A percentile compares a stretch with the other conserved stretches of the same genome.
Conservation (phyloP, 164 flowering plant species). For the Tinospora cordifolia region DNA sequence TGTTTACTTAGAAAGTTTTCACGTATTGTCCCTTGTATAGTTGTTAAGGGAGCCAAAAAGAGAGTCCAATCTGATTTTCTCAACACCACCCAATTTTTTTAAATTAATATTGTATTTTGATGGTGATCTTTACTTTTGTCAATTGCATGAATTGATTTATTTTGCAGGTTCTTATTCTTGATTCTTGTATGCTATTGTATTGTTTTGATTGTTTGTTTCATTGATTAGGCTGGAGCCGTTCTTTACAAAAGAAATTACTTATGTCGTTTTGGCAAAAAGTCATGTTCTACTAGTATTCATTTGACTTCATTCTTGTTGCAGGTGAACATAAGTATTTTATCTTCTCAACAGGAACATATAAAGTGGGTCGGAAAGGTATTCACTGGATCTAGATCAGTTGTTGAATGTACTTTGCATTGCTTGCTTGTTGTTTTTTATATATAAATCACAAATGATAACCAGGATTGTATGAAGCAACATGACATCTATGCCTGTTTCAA, state of each 20-base stretch:
- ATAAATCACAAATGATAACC: background rate
- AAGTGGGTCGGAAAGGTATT: conserved; percentile 81
- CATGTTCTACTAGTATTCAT: conserved; percentile 4
- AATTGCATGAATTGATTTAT: too few species aligned
- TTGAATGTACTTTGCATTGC: background rate
- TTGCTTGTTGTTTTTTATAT: background rate
- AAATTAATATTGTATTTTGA: background rate
- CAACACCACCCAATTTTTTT: too few species aligned
- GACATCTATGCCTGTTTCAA: background rate
- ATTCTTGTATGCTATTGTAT: background rate
- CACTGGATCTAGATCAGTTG: background rate
- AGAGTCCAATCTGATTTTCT: too few species aligned
- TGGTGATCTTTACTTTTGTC: background rate
- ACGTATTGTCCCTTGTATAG: too few species aligned
- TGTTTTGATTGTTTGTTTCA: background rate
- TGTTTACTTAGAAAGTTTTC: too few species aligned
- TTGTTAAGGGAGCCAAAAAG: too few species aligned
- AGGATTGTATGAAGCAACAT: background rate
- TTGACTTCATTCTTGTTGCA: conserved; percentile 23
- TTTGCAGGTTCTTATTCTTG: background rate
- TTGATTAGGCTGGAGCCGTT: background rate
- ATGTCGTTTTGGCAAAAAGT: background rate
- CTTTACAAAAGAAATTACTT: background rate
- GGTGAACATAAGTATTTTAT: conserved; percentile 68
- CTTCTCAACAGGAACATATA: conserved; percentile 52